phyloP scores from a whole-genome alignment of 768 basidiomycete species.

The Scleroderma citrinum region DNA sequence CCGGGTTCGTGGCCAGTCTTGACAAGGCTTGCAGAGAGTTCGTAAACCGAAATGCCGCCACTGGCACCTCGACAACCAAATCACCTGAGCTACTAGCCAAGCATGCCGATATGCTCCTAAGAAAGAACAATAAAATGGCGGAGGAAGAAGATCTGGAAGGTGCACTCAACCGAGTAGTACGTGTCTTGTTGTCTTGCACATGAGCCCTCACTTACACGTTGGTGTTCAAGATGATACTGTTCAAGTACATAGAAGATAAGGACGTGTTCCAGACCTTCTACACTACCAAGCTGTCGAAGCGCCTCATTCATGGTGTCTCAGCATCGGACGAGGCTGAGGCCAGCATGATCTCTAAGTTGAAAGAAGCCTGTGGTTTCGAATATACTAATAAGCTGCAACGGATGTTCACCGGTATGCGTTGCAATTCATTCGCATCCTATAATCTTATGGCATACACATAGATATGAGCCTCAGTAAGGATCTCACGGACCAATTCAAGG shows the following conservation, averaged over 20 bases:
- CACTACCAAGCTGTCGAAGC: slow-evolving; percentile 87
- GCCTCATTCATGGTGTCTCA: slow-evolving; percentile 85
- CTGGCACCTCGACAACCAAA: slow-evolving; percentile 75
- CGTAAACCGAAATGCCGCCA: slow-evolving; percentile 89
- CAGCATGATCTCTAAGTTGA: slow-evolving; percentile 96
- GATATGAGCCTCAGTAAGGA: slow-evolving; percentile 96
- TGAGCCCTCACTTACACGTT: slow-evolving; percentile 4
- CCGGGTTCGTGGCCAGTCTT: slow-evolving; percentile 88
- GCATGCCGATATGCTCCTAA: slow-evolving; percentile 81
- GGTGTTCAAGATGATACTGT: slow-evolving; percentile 76
- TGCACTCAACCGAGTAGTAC: slow-evolving; percentile 83
- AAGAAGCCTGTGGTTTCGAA: slow-evolving; percentile 94
- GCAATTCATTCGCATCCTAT: background rate
- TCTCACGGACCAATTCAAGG: slow-evolving; percentile 91
- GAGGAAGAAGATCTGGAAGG: slow-evolving; percentile 90
- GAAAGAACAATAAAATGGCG: slow-evolving; percentile 93
- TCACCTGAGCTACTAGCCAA: slow-evolving; percentile 92
- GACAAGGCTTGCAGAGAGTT: slow-evolving; percentile 96
- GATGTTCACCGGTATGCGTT: slow-evolving; percentile 83
- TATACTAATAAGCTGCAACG: slow-evolving; percentile 94
- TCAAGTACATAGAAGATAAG: slow-evolving; percentile 98
- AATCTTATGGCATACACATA: slow-evolving; percentile 25
- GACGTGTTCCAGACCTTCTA: slow-evolving; percentile 99
- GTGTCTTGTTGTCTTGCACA: slow-evolving; percentile 20
- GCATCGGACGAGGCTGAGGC: slow-evolving; percentile 95